Base-by-base conservation (phyloP, 2,329 filamentous ascomycete genomes). In the Penicillium sp. region DNA sequence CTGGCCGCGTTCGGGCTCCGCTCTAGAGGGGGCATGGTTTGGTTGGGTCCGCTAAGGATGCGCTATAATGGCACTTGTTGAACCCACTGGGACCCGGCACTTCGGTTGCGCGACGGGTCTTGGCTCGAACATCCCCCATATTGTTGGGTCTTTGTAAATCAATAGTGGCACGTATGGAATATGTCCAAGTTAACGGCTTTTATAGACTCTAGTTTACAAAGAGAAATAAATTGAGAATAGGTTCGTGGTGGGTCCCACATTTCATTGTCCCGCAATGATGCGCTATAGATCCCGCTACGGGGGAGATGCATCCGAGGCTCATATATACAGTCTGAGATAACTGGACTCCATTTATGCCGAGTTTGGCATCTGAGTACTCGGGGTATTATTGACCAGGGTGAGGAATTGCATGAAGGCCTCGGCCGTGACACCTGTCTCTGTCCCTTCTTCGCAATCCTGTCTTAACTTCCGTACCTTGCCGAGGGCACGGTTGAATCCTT, bases 401-500 rank as follows among this genome's bases (percentile, higher is more conserved):
- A 74, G 58, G 58, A 78, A 76, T 47, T 64, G 70, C 69, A 72
- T 67, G 54, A 76, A 76, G 4, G 68, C 74, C 59, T 75, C 73
- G 8, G 70, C 73, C 33, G 61, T 58, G 45, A 62, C 54, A 13
- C 73, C 70, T 13, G 65, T 69, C 52, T 69, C 71, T 13, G 60
- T 50, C 9, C 71, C 73, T 35, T 68, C 69, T 49, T 77, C 75
- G 31, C 73, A 76, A 45, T 65, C 63, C 44, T 73, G 71, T 47
- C 75, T 71, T 53, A 69, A 66, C 54, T 73, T 74, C 44, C 70
- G 68, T 52, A 77, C 73, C 59, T 69, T 75, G 19, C 71, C 74
- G 35, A 77, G 52, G 2, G 74, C 76, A 19, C 75, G 71, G 26
- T 75, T 77, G 55, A 77, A 77, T 4, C 76, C 76, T 58, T 77